Base-by-base conservation (phyloP, 2,329 filamentous ascomycete species). In the Teratosphaeria gauchensis region DNA sequence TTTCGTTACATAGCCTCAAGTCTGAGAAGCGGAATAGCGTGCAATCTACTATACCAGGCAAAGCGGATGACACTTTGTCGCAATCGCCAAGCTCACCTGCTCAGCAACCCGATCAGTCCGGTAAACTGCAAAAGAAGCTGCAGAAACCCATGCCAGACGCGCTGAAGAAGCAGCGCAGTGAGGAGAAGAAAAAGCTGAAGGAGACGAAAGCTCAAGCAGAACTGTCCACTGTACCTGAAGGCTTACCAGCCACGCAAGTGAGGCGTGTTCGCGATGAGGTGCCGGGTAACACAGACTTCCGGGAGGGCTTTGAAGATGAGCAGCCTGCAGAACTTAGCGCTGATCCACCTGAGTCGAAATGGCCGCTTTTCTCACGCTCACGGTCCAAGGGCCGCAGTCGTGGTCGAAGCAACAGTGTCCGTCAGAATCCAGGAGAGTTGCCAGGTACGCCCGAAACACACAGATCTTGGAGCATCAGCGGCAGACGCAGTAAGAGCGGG, bases 101-200 rank as follows among this genome's bases (percentile, higher is more conserved):
- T 1, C 42, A 48, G 30, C 52, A 56, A 14, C 56, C 54, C 42
- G 57, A 61, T 30, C 51, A 60, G 7, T 53, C 32, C 8, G 51
- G 38, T 4, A 68, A 65, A 60, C 58, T 59, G 24, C 58, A 59
- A 24, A 69, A 63, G 54, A 72, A 70, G 56, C 60, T 72, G 32
- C 68, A 70, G 42, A 73, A 73, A 54, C 58, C 65, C 1, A 67
- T 67, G 60, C 68, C 69, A 28, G 59, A 53, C 65, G 70, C 56
- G 60, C 51, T 65, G 14, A 63, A 63, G 35, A 57, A 62, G 19
- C 55, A 65, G 57, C 58, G 61, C n/a, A 63, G 61, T 38, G 61
- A 61, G 30, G 61, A 57, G 21, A 56, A 33, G 30, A 55, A 54
- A 11, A 42, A 4, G 2, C 14, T 16, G 35, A 42, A 42, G n/a